A percentile compares a stretch with the other conserved stretches of the same genome.
These are phyloP conservation scores for Primulina tabacum DNA, from an alignment of 257 asterid genomes.

Conservation along the genomic window DNA sequence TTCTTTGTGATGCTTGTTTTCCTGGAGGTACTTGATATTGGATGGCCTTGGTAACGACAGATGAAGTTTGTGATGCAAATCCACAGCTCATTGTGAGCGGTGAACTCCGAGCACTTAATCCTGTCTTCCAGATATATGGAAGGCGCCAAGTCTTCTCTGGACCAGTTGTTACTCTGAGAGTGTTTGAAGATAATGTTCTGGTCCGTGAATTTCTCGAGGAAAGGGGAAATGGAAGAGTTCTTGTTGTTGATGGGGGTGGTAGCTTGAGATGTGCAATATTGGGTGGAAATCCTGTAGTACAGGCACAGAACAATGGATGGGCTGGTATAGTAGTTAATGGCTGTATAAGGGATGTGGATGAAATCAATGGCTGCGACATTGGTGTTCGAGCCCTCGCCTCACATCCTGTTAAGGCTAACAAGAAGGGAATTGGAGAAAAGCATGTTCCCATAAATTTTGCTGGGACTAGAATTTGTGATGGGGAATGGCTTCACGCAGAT, in stretches of 20 bases:
- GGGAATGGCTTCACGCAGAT: neutral
- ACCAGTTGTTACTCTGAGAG: too few species aligned
- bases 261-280: conserved; percentile 20
- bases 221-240: neutral
- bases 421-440: conserved; percentile 8
- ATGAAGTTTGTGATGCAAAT: too few species aligned
- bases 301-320: conserved; percentile 22
- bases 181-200: too few species aligned
- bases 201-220: too few species aligned
- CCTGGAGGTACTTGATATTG: too few species aligned
- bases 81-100: too few species aligned
- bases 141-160: too few species aligned
- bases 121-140: too few species aligned
- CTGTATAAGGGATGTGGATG: conserved; percentile 17
- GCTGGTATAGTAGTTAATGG: conserved; percentile 22
- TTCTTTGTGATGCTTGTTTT: too few species aligned
- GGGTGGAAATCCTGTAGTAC: conserved; percentile 16
- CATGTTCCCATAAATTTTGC: neutral
- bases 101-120: too few species aligned
- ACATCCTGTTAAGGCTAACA: neutral
- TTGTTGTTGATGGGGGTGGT: conserved; percentile 21
- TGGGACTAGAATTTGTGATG: neutral
- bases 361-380: too few species aligned
- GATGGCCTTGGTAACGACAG: too few species aligned
- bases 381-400: neutral